phyloP scores from a whole-genome alignment of 176 grass and related monocot species.

The Puccinellia tenuiflora region DNA sequence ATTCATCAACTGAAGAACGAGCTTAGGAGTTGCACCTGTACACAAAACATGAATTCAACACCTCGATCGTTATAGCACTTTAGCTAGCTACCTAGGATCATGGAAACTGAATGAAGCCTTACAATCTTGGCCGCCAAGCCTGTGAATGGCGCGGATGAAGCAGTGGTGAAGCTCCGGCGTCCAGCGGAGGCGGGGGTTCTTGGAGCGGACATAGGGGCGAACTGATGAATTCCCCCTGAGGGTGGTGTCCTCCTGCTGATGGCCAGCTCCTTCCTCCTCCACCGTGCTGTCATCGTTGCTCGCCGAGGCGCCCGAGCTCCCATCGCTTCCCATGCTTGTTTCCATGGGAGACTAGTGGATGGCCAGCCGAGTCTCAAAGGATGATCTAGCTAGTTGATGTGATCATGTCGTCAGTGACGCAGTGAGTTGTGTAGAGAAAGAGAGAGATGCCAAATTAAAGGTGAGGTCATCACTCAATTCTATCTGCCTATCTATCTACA shows the following conservation, averaged over 20 bases:
- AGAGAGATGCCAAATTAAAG: slow-evolving; percentile 6
- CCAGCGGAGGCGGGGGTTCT: slow-evolving; percentile 79
- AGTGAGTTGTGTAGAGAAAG: neutral
- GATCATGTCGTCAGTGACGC: neutral
- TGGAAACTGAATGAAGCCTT: neutral
- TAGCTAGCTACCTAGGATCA: neutral
- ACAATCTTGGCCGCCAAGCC: slow-evolving; percentile 76
- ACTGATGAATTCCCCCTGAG: slow-evolving; percentile 8
- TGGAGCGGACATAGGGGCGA: slow-evolving; percentile 58
- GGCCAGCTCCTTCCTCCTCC: slow-evolving; percentile 39
- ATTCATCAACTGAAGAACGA: slow-evolving; percentile 72
- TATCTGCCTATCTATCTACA: slow-evolving; percentile 10
- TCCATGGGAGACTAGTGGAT: slow-evolving; percentile 4
- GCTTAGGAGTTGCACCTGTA: slow-evolving; percentile 65
- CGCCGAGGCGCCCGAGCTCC: slow-evolving; percentile 35
- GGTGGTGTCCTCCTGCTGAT: neutral
- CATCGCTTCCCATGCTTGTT: neutral
- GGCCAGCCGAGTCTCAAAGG: neutral
- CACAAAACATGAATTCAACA: neutral
- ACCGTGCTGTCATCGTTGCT: slow-evolving; percentile 49
- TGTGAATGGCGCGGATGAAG: slow-evolving; percentile 58
- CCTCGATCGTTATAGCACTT: neutral
- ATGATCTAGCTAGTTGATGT: neutral
- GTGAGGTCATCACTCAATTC: slow-evolving; percentile 35
- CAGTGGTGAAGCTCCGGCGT: slow-evolving; percentile 63